Base-by-base conservation (phyloP, 495 filamentous ascomycete genomes). In the Copromyces sp. region DNA sequence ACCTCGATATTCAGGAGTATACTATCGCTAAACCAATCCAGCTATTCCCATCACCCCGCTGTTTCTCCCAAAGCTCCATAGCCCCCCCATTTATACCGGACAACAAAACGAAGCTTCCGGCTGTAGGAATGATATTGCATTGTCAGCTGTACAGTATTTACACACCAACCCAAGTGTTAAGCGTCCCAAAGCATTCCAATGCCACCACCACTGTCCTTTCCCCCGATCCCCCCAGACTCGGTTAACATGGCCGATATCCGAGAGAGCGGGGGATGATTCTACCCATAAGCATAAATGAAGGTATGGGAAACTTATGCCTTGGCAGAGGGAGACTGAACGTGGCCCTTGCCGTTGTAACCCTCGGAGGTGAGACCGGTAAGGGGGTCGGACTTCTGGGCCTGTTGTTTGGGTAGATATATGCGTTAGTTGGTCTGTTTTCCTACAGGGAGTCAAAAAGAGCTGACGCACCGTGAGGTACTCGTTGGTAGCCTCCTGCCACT, bases 401-500 rank as follows among this genome's bases (percentile, higher is more conserved):
- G 73, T 76, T 14, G 8, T 70, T 14, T 72, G 39, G 24, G 68
- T 65, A 24, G 61, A 71, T 29, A 61, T 24, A 12, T 70, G 9
- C 2, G 39, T 53, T 16, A 53, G 40, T 65, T 61, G 47, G 29
- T 59, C 2, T 59, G 47, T 59, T 29, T 59, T 59, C 11, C 45
- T 69, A 68, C 3, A 69, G 12, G 65, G 1, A 29, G 20, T 70
- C 32, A 29, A 1, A 20, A 47, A 24, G 53, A 53, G 68, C 8
- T 11, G 39, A 75, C 82, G 75, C 76, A 96, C 95, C 89, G 88
- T 92, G 79, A 97, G 86, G 82, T 91, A 96, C 85, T 97, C 95
- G 83, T 98, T 95, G 73, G 89, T 87, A 71, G 89, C 90, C 86
- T 97, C 93, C 85, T 98, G 92, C 85, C 89, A 98, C 84, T 99